Base-by-base conservation (phyloP, 768 basidiomycete species). In the Postia placenta region DNA sequence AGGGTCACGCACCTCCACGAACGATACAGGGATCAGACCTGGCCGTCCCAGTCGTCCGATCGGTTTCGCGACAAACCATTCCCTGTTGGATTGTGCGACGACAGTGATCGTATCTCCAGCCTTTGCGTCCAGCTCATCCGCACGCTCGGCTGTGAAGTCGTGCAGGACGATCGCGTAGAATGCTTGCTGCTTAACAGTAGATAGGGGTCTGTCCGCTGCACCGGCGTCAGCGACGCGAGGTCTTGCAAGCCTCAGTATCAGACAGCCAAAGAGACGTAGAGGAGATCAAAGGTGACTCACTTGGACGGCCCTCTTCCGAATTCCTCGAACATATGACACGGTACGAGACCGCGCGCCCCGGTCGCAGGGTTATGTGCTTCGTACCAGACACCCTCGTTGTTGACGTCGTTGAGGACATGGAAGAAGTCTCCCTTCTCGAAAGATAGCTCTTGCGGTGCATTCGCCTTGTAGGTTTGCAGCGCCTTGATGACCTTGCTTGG, bases 41-140 rank as follows among this genome's bases (percentile, higher is more conserved):
- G 96, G 96, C 47, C 94, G 86, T 25, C 96, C 95, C 17, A 99
- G 79, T 48, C 82, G 78, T 35, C 93, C 92, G 60, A 99, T 99
- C 11, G 95, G 92, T 68, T 99, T 99, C 23, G 96, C 96, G 42
- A 99, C 96, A 66, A 97, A 98, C 96, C 96, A 99, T 66, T 99
- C 96, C 55, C 92, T 91, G 63, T 98, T 99, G n/a, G 94, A 97
- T 66, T 98, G 96, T 0, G 96, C 96, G 49, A 98, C 96, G 52
- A 99, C 92, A 15, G 94, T 88, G 63, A 99, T 90, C 6, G 90
- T 78, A 60, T 99, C 96, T 28, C 94, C 95, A 0, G 85, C 80
- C 60, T 87, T 92, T 1, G 95, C 95, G 52, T 95, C 94, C 40
- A 99, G 81, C 62, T 99, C 96, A 64, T 99, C 96, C 3, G 90